Conservation (phyloP, 2,329 filamentous ascomycete genomes). For the Aspergillus carbonarius region DNA sequence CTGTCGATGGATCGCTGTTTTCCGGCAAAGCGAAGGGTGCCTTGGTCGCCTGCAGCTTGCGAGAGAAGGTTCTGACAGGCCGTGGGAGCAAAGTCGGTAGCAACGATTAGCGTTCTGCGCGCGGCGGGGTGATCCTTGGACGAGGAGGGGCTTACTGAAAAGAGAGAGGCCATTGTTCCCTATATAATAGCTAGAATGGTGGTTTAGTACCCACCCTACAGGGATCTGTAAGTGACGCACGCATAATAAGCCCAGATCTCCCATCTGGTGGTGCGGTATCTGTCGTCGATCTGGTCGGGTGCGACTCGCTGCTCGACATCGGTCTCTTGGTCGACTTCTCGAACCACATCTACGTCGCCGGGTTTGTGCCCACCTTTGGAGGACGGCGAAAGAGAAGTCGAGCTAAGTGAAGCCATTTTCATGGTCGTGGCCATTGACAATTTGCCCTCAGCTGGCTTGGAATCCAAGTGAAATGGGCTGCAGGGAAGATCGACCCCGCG, state of each 20-base stretch:
- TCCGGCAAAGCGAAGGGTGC: constrained; percentile 57
- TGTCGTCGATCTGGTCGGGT: constrained; percentile 56
- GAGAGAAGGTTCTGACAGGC: constrained; percentile 65
- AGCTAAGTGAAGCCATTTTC: not conserved
- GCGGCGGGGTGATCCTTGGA: not conserved
- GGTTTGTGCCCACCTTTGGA: not conserved
- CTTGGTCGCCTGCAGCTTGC: constrained; percentile 58
- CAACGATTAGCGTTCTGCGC: not conserved
- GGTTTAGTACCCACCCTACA: constrained; percentile 20
- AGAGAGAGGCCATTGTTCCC: constrained; percentile 63
- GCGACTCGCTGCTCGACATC: constrained; percentile 44
- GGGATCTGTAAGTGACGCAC: constrained; percentile 29
- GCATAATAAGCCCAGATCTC: constrained; percentile 61
- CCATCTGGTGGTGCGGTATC: constrained; percentile 51
- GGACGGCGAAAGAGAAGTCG: not conserved
- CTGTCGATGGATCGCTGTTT: constrained; percentile 60
- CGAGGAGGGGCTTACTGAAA: constrained; percentile 48
- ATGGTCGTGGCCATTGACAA: not conserved
- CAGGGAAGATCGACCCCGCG: not conserved
- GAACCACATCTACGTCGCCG: not conserved
- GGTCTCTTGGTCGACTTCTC: not conserved
- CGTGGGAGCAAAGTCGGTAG: constrained; percentile 58
- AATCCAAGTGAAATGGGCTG: not conserved
- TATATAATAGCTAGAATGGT: constrained; percentile 56
- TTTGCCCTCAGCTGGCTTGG: not conserved